These are phyloP conservation scores for Ochromonas danica DNA, from an alignment of 108 stramenopile genomes.

Conservation along the genomic window DNA sequence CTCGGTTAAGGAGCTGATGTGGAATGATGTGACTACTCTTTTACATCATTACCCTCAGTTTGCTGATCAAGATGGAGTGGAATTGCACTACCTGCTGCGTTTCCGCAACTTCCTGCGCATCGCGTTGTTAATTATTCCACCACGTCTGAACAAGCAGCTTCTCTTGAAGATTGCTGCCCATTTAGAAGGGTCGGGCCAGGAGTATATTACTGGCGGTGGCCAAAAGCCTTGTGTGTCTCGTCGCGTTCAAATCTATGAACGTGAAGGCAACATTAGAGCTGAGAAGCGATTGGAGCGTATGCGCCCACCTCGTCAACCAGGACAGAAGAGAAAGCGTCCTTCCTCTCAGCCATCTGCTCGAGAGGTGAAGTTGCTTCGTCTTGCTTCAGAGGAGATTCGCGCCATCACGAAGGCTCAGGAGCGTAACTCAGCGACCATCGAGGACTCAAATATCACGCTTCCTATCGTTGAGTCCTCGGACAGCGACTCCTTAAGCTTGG, in stretches of 20 bases:
- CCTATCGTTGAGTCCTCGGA: too few species aligned
- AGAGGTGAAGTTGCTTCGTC: not conserved
- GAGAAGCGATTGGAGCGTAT: not conserved
- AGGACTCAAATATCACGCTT: too few species aligned
- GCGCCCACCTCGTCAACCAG: not conserved
- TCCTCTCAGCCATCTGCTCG: not conserved
- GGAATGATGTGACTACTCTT: not conserved
- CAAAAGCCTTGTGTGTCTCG: not conserved
- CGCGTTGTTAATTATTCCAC: not conserved
- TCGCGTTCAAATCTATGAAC: slow-evolving; percentile 5
- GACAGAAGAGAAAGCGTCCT: not conserved
- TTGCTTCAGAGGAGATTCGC: not conserved
- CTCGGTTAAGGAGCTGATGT: not conserved
- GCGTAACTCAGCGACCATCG: too few species aligned
- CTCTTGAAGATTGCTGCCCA: not conserved
- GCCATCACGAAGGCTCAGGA: too few species aligned
- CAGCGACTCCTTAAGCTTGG: too few species aligned
- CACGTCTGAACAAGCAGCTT: not conserved
- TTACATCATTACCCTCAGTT: not conserved
- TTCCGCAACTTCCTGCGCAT: not conserved
- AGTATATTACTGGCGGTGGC: slow-evolving; percentile 24
- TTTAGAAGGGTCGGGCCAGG: not conserved
- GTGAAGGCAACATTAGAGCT: not conserved
- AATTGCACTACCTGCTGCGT: not conserved
- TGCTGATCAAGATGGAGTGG: not conserved